These are phyloP conservation scores for Conidiobolus incongruus DNA, from an alignment of 371 early-diverging fungal species.

Conservation along the genomic window DNA sequence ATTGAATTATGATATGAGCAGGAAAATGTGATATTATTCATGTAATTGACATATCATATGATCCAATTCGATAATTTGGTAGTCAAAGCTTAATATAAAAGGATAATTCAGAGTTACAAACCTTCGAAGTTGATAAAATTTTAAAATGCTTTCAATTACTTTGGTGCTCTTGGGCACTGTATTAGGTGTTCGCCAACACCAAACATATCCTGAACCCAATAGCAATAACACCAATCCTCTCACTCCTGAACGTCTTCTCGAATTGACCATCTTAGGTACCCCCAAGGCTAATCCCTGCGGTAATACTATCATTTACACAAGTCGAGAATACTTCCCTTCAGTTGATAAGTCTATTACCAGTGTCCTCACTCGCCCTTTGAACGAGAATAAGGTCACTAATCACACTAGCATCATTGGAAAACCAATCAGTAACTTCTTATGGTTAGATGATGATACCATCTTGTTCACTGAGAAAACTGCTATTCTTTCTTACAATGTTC, in stretches of 20 bases:
- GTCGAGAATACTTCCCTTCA: slow-evolving; percentile 17
- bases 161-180: too few species aligned
- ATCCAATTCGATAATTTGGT: too few species aligned
- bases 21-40: too few species aligned
- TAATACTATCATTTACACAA: slow-evolving; percentile 19
- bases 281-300: slow-evolving; percentile 22
- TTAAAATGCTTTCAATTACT: too few species aligned
- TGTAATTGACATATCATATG: too few species aligned
- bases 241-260: slow-evolving; percentile 20
- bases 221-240: too few species aligned
- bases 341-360: slow-evolving; percentile 20
- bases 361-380: slow-evolving; percentile 16
- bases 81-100: too few species aligned
- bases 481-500: slow-evolving; percentile 17
- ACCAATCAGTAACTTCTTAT: slow-evolving; percentile 11
- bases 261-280: slow-evolving; percentile 19
- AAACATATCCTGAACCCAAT: too few species aligned
- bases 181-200: too few species aligned
- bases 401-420: slow-evolving; percentile 11
- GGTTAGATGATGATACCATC: slow-evolving; percentile 23
- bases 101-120: too few species aligned
- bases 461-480: slow-evolving; percentile 22
- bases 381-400: slow-evolving; percentile 6
- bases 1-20: too few species aligned
- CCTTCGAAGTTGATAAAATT: too few species aligned